Conservation (phyloP, 2,329 filamentous ascomycete species). For the Massarina eburnea region DNA sequence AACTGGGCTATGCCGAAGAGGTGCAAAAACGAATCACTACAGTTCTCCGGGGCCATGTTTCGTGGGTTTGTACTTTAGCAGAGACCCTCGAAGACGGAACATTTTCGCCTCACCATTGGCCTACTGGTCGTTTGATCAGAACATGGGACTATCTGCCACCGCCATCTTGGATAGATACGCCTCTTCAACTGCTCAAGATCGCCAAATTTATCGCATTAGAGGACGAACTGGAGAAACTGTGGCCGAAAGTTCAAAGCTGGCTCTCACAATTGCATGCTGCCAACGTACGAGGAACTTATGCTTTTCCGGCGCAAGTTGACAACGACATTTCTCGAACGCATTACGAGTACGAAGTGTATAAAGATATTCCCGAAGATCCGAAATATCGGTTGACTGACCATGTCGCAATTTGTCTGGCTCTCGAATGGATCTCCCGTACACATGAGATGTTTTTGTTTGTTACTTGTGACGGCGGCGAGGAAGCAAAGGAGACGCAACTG, state of each 20-base stretch:
- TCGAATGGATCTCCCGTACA: too few species aligned
- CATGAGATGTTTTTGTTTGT: too few species aligned
- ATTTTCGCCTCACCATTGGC: constrained; percentile 1
- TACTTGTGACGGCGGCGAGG: too few species aligned
- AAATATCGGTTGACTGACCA: neutral
- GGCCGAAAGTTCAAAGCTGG: neutral
- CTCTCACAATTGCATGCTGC: neutral
- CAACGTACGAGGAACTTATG: neutral
- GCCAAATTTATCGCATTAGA: neutral
- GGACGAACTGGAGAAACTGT: neutral
- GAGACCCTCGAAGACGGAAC: neutral
- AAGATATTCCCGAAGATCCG: neutral
- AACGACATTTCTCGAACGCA: too few species aligned
- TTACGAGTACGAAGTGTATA: too few species aligned
- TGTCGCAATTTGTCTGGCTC: neutral
- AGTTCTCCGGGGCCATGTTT: too few species aligned
- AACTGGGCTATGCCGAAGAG: too few species aligned
- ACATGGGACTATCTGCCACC: neutral
- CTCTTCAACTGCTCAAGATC: neutral
- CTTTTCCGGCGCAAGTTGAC: neutral
- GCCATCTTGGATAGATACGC: neutral
- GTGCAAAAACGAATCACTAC: too few species aligned
- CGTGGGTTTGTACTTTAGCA: neutral
- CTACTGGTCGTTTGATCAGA: neutral
- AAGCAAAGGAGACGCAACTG: too few species aligned